Evolutionary conservation across 2,329 filamentous ascomycete genomes (phyloP), one percentile per base, ranked within the genome.

Genomic region (Arthrocladium fulminans): DNA sequence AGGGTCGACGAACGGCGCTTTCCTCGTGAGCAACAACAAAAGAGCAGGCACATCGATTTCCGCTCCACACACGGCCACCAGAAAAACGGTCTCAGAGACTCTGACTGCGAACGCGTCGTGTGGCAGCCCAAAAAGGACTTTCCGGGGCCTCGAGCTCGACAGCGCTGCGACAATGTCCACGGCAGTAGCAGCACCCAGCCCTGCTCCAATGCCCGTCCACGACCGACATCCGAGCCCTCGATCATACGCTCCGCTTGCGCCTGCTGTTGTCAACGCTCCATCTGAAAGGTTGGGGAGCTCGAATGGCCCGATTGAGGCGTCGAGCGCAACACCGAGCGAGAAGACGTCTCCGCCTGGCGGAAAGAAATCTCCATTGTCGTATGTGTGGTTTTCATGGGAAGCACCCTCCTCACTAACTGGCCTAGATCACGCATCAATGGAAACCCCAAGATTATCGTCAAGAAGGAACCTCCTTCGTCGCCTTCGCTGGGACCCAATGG

Each of bases 391-490:
- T 30, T 29, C 51, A 40, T 55, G 2, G 25, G 50, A 49, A 53
- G 56, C 48, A 51, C 55, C 49, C 51, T 60, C 51, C 58, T 52
- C 47, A 44, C 34, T 24, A 37, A 34, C 20, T 30, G 43, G 63
- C 61, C 25, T 17, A 63, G 62, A 2, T 63, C 63, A 47, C 61
- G 58, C 68, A 73, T 76, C 64, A 67, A 70, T 65, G 65, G 74
- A 44, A 68, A 74, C 51, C 86, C 86, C 34, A 89, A 87, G 70
- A 94, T 96, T 54, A 77, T 94, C 55, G 89, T 98, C 51, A 97
- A 97, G 75, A 96, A 96, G 69, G 92, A 98, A 67, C 89, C 89
- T 27, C 80, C 69, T 10, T 72, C 84, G 35, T 96, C 90, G 40
- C 90, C 90, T 47, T 84, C 84, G 54, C 79, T 92, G 49, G 67